phyloP scores from a whole-genome alignment of 768 basidiomycete species.

The Leccinum broughii region DNA sequence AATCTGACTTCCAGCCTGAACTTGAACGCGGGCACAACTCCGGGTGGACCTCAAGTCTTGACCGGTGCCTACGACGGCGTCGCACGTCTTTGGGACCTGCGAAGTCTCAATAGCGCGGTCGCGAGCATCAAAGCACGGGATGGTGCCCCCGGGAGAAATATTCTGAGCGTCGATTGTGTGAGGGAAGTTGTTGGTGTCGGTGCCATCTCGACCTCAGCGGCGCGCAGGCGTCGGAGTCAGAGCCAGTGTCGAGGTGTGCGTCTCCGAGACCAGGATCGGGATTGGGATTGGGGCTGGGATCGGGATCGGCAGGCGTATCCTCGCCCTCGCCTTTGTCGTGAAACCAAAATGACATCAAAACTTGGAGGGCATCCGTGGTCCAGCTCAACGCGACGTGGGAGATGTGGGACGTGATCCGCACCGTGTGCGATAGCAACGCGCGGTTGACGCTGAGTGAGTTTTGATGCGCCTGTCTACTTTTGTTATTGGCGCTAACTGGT shows the following conservation, averaged over 20 bases:
- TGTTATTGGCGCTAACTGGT: not conserved
- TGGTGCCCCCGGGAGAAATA: conserved; percentile 44
- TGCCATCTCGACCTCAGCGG: conserved; percentile 28
- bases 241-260: conserved; percentile 9
- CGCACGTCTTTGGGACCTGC: conserved; percentile 76
- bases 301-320: no score
- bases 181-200: conserved; percentile 56
- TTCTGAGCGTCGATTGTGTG: conserved; percentile 60
- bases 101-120: conserved; percentile 65
- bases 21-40: not conserved
- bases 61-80: conserved; percentile 80
- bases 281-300: no score
- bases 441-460: conserved; percentile 78
- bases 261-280: conserved; percentile 15
- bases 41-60: conserved; percentile 49
- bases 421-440: conserved; percentile 81
- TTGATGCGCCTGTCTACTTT: not conserved
- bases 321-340: conserved; percentile 21
- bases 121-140: conserved; percentile 65
- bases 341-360: conserved; percentile 17
- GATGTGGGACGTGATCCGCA: conserved; percentile 96
- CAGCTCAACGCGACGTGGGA: conserved; percentile 88
- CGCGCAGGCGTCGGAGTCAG: not conserved
- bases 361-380: conserved; percentile 45
- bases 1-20: conserved; percentile 1